Evolutionary conservation across 1,139 yeast genomes (phyloP), one percentile per base, ranked within the genome.

Genomic region (Blastobotrys malaysiensis): DNA sequence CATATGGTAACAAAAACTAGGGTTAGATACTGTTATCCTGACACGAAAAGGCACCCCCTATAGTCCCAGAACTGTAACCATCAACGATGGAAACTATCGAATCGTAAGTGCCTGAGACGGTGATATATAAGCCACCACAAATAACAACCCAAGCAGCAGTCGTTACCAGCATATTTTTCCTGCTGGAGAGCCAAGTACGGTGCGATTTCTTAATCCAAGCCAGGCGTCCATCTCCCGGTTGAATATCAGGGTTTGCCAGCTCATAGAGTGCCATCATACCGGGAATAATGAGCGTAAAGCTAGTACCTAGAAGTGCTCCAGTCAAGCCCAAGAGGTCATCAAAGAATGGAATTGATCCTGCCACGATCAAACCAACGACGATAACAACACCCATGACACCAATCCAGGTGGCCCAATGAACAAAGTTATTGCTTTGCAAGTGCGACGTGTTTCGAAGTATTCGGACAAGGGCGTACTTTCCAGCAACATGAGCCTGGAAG

Each of bases 301-400:
- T 22, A 16, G 55, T 47, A 5, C 53, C 55, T 4, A 82, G 81
- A 50, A 82, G 69, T 1, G 85, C 79, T 13, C 81, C 77, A 84
- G 81, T 80, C 62, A 82, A 70, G 5, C 83, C 74, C 49, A 81
- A 71, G 59, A 82, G 69, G 61, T 81, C 85, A 36, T 80, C 75
- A 66, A 82, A 82, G 67, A 82, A 81, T n/a, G 86, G 86, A 62
- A 81, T 80, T 31, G 80, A 84, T 62, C 81, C 84, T 1, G 85
- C 84, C 62, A 82, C 72, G 18, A 81, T 67, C 60, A 81, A 82
- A 0, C 84, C 83, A 19, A 76, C 45, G 13, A 74, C 65, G 85
- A 86, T 81, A 19, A 78, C 69, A 0, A 61, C 55, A 9, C 70
- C 64, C 54, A 79, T 74, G 51, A 81, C 61, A 0, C 67, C 73